A percentile compares a stretch with the other conserved stretches of the same genome.
phyloP scores from a whole-genome alignment of 1,139 yeast genomes.

The Kurtzmaniella quercitrusa region DNA sequence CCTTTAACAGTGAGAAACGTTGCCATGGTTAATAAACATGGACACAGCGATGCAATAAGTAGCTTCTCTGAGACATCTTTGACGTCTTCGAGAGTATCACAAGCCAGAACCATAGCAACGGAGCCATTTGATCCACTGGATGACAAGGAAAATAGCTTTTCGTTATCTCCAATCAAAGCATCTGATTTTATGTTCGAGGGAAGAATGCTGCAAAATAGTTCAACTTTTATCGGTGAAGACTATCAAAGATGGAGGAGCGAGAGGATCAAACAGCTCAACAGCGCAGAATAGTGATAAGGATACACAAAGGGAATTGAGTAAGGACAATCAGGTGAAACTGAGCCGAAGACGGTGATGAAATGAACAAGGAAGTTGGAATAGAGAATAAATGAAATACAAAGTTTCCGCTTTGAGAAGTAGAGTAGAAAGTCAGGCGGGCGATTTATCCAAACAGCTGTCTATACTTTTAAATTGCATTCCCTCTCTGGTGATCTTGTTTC shows the following conservation, averaged over 20 bases:
- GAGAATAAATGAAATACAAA: too few relatives aligned
- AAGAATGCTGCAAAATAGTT: slow-evolving; percentile 24
- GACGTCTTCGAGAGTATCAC: slow-evolving; percentile 10
- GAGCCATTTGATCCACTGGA: slow-evolving; percentile 7
- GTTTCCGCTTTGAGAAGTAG: too few relatives aligned
- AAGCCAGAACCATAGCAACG: slow-evolving; percentile 7
- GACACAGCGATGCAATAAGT: background rate
- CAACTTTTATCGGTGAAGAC: slow-evolving; percentile 40
- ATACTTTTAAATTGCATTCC: too few relatives aligned
- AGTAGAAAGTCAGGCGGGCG: too few relatives aligned
- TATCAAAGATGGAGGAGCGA: slow-evolving; percentile 41
- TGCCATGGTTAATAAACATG: background rate
- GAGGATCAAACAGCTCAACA: slow-evolving; percentile 30
- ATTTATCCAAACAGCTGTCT: too few relatives aligned
- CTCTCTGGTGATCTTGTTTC: too few relatives aligned
- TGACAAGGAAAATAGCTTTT: slow-evolving; percentile 13
- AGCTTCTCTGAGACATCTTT: slow-evolving; percentile 5
- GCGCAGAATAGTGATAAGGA: slow-evolving; percentile 3
- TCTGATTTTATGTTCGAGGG: slow-evolving; percentile 9
- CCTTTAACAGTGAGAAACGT: slow-evolving; percentile 1
- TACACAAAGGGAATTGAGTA: too few relatives aligned
- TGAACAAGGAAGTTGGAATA: too few relatives aligned
- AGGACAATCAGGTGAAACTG: too few relatives aligned
- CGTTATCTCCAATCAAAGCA: slow-evolving; percentile 11
- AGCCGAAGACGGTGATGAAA: too few relatives aligned